Conservation (phyloP, 306 rosid genomes). For the Albizia julibrissin region DNA sequence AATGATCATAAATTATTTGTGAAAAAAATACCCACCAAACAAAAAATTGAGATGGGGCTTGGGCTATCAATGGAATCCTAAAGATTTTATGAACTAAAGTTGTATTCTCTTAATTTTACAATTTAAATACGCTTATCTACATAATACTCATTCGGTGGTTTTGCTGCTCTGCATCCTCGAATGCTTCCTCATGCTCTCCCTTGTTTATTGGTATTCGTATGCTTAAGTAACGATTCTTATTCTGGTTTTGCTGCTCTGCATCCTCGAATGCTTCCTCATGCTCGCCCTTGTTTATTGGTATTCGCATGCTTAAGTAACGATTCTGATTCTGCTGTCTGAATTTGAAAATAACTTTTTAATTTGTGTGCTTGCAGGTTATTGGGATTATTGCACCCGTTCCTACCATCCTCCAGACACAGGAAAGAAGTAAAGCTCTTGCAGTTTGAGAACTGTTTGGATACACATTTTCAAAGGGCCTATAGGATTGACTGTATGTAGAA, state of each 20-base stretch:
- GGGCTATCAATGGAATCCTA: too few species aligned
- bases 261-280: not conserved
- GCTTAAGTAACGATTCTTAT: not conserved
- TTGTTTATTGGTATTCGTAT: not conserved
- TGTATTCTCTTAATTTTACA: not conserved
- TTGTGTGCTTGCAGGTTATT: conserved; percentile 46
- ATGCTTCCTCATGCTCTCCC: not conserved
- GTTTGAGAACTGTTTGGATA: not conserved
- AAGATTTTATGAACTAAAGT: too few species aligned
- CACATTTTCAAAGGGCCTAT: not conserved
- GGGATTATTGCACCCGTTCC: conserved; percentile 71
- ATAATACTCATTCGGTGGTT: not conserved
- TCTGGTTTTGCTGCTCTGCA: conserved; percentile 1
- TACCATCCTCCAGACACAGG: conserved; percentile 45
- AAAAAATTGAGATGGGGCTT: too few species aligned
- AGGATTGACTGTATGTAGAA: not conserved
- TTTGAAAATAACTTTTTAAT: not conserved
- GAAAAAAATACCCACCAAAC: not conserved
- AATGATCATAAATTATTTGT: not conserved
- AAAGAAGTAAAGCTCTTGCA: conserved; percentile 5
- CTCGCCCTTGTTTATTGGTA: not conserved
- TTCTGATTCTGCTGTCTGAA: not conserved
- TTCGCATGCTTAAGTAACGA: not conserved
- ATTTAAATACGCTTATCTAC: too few species aligned
- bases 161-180: conserved; percentile 3